Conservation (phyloP, 2,329 filamentous ascomycete genomes). For the Phialophora macrospora region DNA sequence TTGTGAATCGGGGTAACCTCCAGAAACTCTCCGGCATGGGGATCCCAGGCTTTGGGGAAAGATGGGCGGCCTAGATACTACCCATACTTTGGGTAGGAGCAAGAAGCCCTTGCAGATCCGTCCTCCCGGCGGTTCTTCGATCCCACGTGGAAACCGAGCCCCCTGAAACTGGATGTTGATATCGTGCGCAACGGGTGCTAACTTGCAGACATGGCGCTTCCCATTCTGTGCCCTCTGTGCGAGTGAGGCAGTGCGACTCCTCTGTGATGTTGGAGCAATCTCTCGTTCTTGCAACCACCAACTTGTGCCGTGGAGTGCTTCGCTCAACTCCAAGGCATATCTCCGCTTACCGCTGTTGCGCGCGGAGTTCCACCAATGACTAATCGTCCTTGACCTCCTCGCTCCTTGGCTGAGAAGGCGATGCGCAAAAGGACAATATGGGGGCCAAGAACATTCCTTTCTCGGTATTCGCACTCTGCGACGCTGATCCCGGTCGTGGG, state of each 20-base stretch:
- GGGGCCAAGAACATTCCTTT: constrained; percentile 12
- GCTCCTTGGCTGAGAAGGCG: neutral
- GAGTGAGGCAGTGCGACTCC: neutral
- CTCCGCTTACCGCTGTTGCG: neutral
- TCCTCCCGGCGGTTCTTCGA: constrained; percentile 10
- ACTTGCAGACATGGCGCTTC: constrained; percentile 6
- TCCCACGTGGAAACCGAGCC: constrained; percentile 8
- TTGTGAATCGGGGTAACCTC: constrained; percentile 3
- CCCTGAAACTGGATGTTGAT: neutral
- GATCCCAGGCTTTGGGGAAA: constrained; percentile 1
- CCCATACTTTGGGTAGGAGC: constrained; percentile 5
- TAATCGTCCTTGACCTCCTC: neutral
- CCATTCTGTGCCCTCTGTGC: constrained; percentile 5
- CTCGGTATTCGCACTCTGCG: constrained; percentile 7
- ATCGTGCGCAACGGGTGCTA: neutral
- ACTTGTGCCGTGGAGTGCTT: neutral
- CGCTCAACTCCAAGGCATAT: neutral
- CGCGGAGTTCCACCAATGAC: neutral
- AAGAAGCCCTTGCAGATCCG: constrained; percentile 11
- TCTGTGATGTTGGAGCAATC: neutral
- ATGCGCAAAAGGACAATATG: constrained; percentile 13
- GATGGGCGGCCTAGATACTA: neutral
- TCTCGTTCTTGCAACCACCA: neutral
- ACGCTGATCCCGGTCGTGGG: constrained; percentile 5
- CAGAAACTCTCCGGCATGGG: neutral